These are phyloP conservation scores for Pleurotus sapidus DNA, from an alignment of 768 basidiomycete genomes.

Conservation along the genomic window DNA sequence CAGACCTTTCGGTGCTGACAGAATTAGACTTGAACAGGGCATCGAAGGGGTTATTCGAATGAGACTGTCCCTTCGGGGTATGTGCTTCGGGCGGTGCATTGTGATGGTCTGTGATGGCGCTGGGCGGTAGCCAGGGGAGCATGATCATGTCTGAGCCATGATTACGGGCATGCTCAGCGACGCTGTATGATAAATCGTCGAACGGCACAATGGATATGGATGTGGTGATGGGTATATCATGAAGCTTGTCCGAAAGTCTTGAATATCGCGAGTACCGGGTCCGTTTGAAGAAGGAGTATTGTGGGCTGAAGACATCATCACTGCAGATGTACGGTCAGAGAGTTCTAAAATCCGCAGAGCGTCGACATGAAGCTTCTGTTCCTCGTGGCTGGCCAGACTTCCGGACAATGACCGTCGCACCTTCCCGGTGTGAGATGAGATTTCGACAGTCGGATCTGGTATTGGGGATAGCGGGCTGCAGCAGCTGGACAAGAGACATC, in stretches of 20 bases:
- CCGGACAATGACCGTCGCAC: constrained; percentile 7
- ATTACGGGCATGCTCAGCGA: constrained; percentile 62
- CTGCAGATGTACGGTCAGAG: constrained; percentile 83
- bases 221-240: constrained; percentile 61
- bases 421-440: neutral
- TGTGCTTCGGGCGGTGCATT: constrained; percentile 3
- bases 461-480: constrained; percentile 40
- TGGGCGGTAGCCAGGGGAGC: constrained; percentile 72
- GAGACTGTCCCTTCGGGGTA: constrained; percentile 11
- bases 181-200: constrained; percentile 69
- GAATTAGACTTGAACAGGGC: constrained; percentile 43
- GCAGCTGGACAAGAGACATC: constrained; percentile 86
- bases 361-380: constrained; percentile 32
- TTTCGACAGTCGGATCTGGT: neutral
- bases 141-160: constrained; percentile 72
- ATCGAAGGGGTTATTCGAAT: constrained; percentile 67
- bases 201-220: constrained; percentile 73
- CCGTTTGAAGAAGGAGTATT: constrained; percentile 68
- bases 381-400: constrained; percentile 11
- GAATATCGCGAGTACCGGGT: constrained; percentile 73
- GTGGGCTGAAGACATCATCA: constrained; percentile 77
- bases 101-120: constrained; percentile 12
- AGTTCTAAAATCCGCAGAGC: constrained; percentile 86
- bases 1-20: constrained; percentile 33
- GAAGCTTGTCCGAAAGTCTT: constrained; percentile 74